These are phyloP conservation scores for Talaromyces sp. DNA, from an alignment of 2,329 filamentous ascomycete species.

Conservation along the genomic window DNA sequence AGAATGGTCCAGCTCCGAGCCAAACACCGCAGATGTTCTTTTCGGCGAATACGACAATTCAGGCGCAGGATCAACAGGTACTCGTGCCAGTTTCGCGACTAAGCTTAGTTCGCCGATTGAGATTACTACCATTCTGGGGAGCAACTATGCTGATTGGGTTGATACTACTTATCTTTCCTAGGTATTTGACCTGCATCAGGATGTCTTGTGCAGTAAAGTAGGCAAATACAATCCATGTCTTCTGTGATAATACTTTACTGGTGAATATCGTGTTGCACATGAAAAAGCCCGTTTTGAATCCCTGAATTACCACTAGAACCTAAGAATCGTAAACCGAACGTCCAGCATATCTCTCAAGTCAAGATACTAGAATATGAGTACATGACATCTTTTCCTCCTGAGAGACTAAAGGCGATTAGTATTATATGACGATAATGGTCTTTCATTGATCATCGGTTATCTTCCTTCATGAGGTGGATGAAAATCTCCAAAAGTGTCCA, in stretches of 20 bases:
- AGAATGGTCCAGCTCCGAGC: conserved; percentile 51
- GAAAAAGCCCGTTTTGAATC: too few species aligned
- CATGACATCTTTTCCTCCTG: background rate
- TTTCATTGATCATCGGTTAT: background rate
- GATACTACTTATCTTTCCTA: conserved; percentile 40
- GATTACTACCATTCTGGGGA: conserved; percentile 48
- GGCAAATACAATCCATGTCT: too few species aligned
- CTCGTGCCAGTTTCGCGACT: conserved; percentile 50
- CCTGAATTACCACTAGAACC: too few species aligned
- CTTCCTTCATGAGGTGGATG: background rate
- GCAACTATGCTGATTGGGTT: conserved; percentile 42
- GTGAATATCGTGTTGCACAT: too few species aligned
- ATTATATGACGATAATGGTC: background rate
- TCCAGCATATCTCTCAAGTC: too few species aligned
- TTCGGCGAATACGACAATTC: conserved; percentile 61
- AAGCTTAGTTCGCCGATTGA: conserved; percentile 40
- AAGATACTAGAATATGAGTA: background rate
- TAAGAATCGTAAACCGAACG: too few species aligned
- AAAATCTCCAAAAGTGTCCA: background rate
- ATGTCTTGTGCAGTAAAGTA: too few species aligned
- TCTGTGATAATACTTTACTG: too few species aligned
- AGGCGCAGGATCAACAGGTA: conserved; percentile 55
- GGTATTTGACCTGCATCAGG: too few species aligned
- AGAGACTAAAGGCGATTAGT: background rate
- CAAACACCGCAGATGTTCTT: conserved; percentile 52